phyloP scores from a whole-genome alignment of 177 flowering plant genomes.

The Telopea speciosissima region DNA sequence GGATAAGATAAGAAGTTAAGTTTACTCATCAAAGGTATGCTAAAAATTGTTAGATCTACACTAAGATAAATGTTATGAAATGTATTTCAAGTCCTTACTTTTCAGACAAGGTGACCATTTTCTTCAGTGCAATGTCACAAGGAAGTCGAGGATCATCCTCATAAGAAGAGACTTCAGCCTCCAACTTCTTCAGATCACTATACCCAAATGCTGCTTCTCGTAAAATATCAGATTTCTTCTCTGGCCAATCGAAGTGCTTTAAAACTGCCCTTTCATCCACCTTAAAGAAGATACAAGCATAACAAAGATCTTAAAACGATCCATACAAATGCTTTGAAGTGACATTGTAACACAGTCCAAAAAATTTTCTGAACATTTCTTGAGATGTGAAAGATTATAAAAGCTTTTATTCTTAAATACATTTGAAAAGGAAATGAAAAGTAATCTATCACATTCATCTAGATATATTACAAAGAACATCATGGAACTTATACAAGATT shows the following conservation, averaged over 20 bases:
- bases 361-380: too few relatives aligned
- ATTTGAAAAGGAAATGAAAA: background rate
- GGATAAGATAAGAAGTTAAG: background rate
- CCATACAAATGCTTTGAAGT: background rate
- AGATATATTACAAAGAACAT: too few relatives aligned
- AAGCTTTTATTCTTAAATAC: too few relatives aligned
- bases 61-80: background rate
- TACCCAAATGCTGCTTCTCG: constrained; percentile 94
- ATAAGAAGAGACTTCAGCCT: constrained; percentile 52
- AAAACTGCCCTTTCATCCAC: constrained; percentile 97
- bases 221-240: constrained; percentile 84
- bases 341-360: too few relatives aligned
- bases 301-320: background rate
- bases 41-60: background rate
- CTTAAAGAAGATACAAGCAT: constrained; percentile 25
- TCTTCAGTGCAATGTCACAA: constrained; percentile 72
- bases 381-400: too few relatives aligned
- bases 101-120: constrained; percentile 77
- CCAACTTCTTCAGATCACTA: constrained; percentile 79
- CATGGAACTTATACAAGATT: background rate
- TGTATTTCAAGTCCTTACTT: constrained; percentile 40
- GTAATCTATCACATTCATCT: too few relatives aligned
- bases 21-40: background rate
- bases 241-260: constrained; percentile 97
- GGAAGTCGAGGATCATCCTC: constrained; percentile 66